Base-by-base conservation (phyloP, 2,329 filamentous ascomycete species). In the Aspergillus amoenus region DNA sequence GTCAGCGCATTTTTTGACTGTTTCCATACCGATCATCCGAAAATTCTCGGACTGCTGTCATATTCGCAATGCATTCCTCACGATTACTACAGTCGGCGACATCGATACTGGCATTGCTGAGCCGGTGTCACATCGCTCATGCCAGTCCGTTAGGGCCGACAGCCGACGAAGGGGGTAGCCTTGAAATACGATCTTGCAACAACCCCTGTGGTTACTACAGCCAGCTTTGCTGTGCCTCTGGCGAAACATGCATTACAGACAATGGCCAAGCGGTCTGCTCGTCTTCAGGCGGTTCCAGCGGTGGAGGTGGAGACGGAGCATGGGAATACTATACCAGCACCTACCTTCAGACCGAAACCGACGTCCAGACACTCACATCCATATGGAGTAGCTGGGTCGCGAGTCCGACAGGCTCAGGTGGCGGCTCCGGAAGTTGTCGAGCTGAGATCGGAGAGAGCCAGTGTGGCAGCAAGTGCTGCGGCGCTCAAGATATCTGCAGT, bases 241-340 rank as follows among this genome's bases (percentile, higher is more conserved):
- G 66, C 42, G 70, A 80, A 61, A 70, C 69, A 50, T 85, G 82
- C 72, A 76, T 73, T 63, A 84, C 82, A 55, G 79, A 83, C 66
- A 71, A 70, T 58, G 71, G 76, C 57, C 72, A 83, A 68, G 82
- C 82, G 40, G 73, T 77, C 61, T 84, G 82, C 68, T 32, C 50
- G 15, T 48, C 52, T 15, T 43, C 49, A 42, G 44, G 59, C 18
- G 50, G 51, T 15, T 43, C 49, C 34, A 42, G 59, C 18, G 50
- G 51, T 45, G 64, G 64, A 24, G 62, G 63, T 45, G 71, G 64
- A 52, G 66, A 66, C 13, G 81, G 80, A n/a, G 70, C 74, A 60
- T 86, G 83, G 82, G 68, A 81, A 60, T 81, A 80, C 70, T 84
- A 76, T 65, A 87, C 84, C 17, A 82, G 82, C 2, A 84, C 81